Evolutionary conservation across 495 filamentous ascomycete genomes (phyloP).

Genomic region (Aspergillus affinis): DNA sequence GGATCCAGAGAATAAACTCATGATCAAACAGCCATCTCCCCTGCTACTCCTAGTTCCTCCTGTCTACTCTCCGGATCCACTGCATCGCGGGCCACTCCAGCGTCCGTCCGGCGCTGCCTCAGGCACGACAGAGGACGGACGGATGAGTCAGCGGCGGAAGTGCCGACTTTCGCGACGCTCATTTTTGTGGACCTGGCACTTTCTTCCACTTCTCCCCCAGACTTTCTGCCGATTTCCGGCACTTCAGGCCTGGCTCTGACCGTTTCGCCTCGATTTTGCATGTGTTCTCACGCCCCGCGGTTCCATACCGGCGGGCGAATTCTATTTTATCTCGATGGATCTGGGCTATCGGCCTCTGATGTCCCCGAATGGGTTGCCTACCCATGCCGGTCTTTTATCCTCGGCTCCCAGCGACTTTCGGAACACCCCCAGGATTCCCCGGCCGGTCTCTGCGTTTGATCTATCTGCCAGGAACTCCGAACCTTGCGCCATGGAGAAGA

Average conservation of each 20-base stretch:
- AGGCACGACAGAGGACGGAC: too few species aligned
- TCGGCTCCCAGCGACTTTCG: slow-evolving; percentile 43
- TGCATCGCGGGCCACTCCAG: background rate
- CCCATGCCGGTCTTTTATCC: slow-evolving; percentile 30
- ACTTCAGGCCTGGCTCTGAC: slow-evolving; percentile 17
- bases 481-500: slow-evolving; percentile 43
- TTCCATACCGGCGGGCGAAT: slow-evolving; percentile 36
- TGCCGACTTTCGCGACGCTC: slow-evolving; percentile 22
- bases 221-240: slow-evolving; percentile 51
- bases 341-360: slow-evolving; percentile 42
- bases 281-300: slow-evolving; percentile 27
- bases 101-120: slow-evolving; percentile 7
- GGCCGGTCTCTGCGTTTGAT: slow-evolving; percentile 35
- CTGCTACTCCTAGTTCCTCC: too few species aligned
- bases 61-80: too few species aligned
- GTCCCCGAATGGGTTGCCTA: slow-evolving; percentile 37
- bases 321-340: slow-evolving; percentile 40
- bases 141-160: slow-evolving; percentile 10
- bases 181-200: too few species aligned
- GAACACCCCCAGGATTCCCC: slow-evolving; percentile 39
- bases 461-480: slow-evolving; percentile 36
- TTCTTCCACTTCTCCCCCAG: background rate
- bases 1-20: too few species aligned
- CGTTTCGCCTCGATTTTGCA: slow-evolving; percentile 26
- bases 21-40: too few species aligned